Conservation (phyloP, 352 stramenopile genomes). For the Phytophthora fragariae region DNA sequence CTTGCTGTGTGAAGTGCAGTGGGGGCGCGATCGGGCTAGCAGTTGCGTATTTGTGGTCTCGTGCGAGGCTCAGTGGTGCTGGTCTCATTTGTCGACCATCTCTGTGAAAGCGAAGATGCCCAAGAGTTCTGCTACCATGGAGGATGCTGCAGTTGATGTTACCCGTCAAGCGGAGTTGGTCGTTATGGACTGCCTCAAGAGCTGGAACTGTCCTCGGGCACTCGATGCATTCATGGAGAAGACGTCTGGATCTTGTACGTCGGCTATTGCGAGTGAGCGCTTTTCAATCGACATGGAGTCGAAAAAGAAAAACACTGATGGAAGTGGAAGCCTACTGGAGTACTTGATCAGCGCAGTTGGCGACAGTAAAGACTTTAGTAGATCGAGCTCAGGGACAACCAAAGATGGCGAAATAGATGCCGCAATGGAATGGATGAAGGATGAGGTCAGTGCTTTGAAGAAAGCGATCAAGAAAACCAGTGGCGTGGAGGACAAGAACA, state of each 20-base stretch:
- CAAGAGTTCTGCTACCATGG: conserved; percentile 31
- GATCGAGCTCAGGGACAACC: conserved; percentile 6
- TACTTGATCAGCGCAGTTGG: conserved; percentile 51
- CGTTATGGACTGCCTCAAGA: conserved; percentile 78
- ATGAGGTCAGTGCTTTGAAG: conserved; percentile 64
- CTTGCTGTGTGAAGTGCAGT: background rate
- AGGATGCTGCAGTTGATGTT: conserved; percentile 43
- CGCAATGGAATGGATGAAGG: conserved; percentile 55
- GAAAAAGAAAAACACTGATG: conserved; percentile 48
- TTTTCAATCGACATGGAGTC: conserved; percentile 60
- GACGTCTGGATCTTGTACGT: conserved; percentile 22
- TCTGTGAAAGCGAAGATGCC: conserved; percentile 23
- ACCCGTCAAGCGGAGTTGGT: conserved; percentile 71
- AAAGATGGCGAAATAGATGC: conserved; percentile 35
- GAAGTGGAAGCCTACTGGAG: conserved; percentile 47
- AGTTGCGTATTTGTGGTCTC: background rate
- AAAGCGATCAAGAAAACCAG: conserved; percentile 81
- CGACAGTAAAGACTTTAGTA: conserved; percentile 18
- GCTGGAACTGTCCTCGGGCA: conserved; percentile 56
- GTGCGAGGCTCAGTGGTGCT: background rate
- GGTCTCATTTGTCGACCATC: background rate
- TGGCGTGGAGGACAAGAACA: conserved; percentile 69
- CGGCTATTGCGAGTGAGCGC: conserved; percentile 51
- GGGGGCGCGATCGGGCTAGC: background rate
- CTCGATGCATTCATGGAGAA: conserved; percentile 65